Evolutionary conservation across 192 early-diverging fungal genomes (phyloP), one percentile per base, ranked within the genome.

Genomic region (Umbelopsis sp.): DNA sequence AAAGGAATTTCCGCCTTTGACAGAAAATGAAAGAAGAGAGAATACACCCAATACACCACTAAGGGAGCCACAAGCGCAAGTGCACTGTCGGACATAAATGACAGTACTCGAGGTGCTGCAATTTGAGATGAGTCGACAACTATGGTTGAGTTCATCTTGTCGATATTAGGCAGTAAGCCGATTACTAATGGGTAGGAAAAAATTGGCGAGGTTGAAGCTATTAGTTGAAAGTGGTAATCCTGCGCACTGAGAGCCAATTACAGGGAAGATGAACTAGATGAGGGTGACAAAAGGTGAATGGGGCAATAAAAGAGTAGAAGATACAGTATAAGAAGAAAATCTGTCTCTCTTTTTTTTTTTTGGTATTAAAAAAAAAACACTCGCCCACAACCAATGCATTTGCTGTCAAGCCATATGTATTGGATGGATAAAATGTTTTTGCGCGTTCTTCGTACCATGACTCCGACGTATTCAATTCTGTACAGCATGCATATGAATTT

Each of bases 31-130:
- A 88, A 89, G 51, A 88, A 75, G 11, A 88, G 75, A 1, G 87
- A 91, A 73, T 92, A 93, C 8, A 78, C 52, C 90, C 90, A 93
- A 75, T 93, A 93, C 18, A 82, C 76, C 9, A 82, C 72, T 35
- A 91, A 47, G 3, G 92, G 90, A 37, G 85, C 53, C 49, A 87
- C 66, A 22, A 89, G 69, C 9, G 87, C 76, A 47, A 84, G 64
- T 1, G 81, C 69, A 69, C 87, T 79, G 65, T 85, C 84, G 0
- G 82, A 80, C 74, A 61, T 61, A n/a, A 61, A 61, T 13, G 55
- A 30, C 12, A 61, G 23, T 22, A 61, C 12, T 35, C 55, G 55
- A 35, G 55, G 16, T 4, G 27, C 16, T 4, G 27, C 15, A 16
- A 35, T 25, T 23, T 33, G 33, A 61, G 55, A 61, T 61, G 55